These are phyloP conservation scores for Drosera capensis DNA, from an alignment of 148 eudicot genomes.

Conservation along the genomic window DNA sequence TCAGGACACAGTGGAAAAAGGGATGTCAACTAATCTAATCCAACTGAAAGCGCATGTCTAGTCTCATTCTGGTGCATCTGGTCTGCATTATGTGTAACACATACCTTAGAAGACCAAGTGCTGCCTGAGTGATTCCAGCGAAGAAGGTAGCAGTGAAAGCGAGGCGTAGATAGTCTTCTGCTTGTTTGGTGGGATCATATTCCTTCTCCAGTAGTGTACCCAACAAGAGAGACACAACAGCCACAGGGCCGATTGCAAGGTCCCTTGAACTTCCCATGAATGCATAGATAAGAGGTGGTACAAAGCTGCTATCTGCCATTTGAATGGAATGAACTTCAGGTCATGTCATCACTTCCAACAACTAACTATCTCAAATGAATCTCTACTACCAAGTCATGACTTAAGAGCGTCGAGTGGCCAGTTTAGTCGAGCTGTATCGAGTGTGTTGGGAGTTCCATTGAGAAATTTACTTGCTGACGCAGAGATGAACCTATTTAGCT, in stretches of 20 bases:
- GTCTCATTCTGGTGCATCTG: too few relatives aligned
- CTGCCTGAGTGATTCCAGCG: conserved; percentile 67
- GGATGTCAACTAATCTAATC: neutral
- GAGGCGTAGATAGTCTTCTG: conserved; percentile 34
- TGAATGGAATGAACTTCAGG: neutral
- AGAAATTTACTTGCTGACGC: too few relatives aligned
- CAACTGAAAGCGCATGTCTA: neutral
- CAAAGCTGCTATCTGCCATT: conserved; percentile 60
- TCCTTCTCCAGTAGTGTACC: conserved; percentile 47
- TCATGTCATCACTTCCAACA: neutral
- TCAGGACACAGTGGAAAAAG: too few relatives aligned
- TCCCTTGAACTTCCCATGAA: conserved; percentile 92
- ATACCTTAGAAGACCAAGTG: conserved; percentile 73
- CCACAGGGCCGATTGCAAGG: conserved; percentile 92
- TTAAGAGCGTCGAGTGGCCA: too few relatives aligned
- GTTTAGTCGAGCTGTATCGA: too few relatives aligned
- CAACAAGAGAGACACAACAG: conserved; percentile 70
- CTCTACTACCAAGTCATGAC: neutral
- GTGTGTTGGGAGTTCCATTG: too few relatives aligned
- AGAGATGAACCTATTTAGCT: too few relatives aligned
- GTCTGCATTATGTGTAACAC: too few relatives aligned
- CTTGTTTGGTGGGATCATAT: conserved; percentile 30
- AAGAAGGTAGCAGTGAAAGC: conserved; percentile 89
- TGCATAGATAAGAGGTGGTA: conserved; percentile 73
- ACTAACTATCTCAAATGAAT: neutral